phyloP scores from a whole-genome alignment of 1,139 yeast species.

The Hemisphaericaspora xylanilytica region DNA sequence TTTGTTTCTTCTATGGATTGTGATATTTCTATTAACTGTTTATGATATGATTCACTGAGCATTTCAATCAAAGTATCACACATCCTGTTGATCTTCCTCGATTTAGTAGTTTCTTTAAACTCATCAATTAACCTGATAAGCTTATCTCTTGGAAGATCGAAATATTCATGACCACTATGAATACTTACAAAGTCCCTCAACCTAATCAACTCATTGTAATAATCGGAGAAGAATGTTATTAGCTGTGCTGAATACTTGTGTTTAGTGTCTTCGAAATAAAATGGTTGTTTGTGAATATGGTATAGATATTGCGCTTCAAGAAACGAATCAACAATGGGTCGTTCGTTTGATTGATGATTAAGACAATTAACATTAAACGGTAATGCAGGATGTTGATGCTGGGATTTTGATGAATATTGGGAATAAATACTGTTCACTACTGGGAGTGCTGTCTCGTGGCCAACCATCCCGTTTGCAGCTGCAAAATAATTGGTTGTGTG shows the following conservation, averaged over 20 bases:
- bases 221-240: neutral
- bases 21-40: neutral
- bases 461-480: neutral
- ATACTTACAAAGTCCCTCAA: constrained; percentile 2
- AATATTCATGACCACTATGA: neutral
- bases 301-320: constrained; percentile 3
- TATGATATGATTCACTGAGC: constrained; percentile 1
- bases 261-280: constrained; percentile 3
- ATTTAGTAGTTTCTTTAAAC: neutral
- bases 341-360: neutral
- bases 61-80: constrained; percentile 2
- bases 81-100: constrained; percentile 1
- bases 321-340: constrained; percentile 2
- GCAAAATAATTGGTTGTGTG: neutral
- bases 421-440: neutral
- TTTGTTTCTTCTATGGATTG: constrained; percentile 1
- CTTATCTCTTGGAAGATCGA: neutral
- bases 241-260: neutral
- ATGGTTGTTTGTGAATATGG: constrained; percentile 2
- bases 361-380: neutral
- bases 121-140: neutral
- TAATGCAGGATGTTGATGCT: neutral
- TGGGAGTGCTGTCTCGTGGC: too few species aligned
- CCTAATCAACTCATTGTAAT: constrained; percentile 2
- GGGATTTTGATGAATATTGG: neutral